Conservation (phyloP, 257 asterid genomes). For the Phtheirospermum japonicum region DNA sequence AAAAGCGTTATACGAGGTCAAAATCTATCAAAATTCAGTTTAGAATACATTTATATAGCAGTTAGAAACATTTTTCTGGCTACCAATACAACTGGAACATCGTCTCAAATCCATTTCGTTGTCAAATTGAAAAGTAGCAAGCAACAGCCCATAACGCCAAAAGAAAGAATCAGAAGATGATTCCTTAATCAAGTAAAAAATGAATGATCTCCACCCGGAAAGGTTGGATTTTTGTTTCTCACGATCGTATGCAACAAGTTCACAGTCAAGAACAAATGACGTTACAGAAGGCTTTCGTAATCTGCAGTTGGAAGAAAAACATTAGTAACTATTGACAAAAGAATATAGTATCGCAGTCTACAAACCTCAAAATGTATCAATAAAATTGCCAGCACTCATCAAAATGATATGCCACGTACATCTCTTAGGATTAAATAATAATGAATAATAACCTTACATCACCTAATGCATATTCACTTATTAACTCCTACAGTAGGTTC, state of each 20-base stretch:
- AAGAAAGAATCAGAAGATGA: no score
- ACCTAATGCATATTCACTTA: background rate
- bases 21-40: slow-evolving; percentile 10
- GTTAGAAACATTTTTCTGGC: slow-evolving; percentile 15
- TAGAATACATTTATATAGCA: background rate
- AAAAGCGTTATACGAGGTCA: slow-evolving; percentile 18
- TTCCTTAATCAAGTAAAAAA: no score
- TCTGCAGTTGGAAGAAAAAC: slow-evolving; percentile 48
- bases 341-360: slow-evolving; percentile 7
- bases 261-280: slow-evolving; percentile 96
- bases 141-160: background rate
- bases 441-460: slow-evolving; percentile 8
- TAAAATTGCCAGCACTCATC: slow-evolving; percentile 5
- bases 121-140: slow-evolving; percentile 4
- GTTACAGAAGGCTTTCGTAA: slow-evolving; percentile 60
- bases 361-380: slow-evolving; percentile 2
- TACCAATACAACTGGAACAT: slow-evolving; percentile 14
- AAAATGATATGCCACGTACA: background rate
- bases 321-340: slow-evolving; percentile 21
- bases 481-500: slow-evolving; percentile 14
- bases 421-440: slow-evolving; percentile 10
- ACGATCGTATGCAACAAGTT: slow-evolving; percentile 90
- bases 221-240: slow-evolving; percentile 88
- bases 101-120: slow-evolving; percentile 3
- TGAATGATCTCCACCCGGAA: slow-evolving; percentile 59